Percentiles rank a stretch among this genome's conserved stretches.
These are phyloP conservation scores for Anthracocystis setariae DNA, from an alignment of 1,284 basidiomycete genomes.

Conservation along the genomic window DNA sequence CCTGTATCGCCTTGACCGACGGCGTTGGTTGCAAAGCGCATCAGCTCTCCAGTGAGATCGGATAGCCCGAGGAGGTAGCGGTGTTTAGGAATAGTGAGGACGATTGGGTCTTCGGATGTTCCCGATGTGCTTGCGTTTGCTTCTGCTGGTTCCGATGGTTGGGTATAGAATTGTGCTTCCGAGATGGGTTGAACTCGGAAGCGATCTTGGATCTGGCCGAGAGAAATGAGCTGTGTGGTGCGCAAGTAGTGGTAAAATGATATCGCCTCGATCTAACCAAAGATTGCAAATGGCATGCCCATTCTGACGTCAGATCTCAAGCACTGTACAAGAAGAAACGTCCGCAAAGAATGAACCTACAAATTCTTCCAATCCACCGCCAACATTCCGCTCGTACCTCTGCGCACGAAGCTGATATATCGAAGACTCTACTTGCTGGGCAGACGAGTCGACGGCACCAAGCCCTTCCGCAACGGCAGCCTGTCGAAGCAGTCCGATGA, in stretches of 20 bases:
- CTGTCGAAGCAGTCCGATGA: conserved; percentile 75
- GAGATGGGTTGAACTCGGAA: conserved; percentile 24
- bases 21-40: conserved; percentile 81
- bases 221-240: conserved; percentile 77
- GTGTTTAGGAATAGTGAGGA: conserved; percentile 71
- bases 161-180: conserved; percentile 25
- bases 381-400: conserved; percentile 58
- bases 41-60: conserved; percentile 95
- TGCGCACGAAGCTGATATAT: conserved; percentile 17
- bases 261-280: conserved; percentile 78
- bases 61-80: conserved; percentile 93
- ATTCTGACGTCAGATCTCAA: conserved; percentile 8
- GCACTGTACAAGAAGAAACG: no score
- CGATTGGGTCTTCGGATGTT: not conserved
- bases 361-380: conserved; percentile 68
- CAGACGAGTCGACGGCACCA: not conserved
- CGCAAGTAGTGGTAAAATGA: conserved; percentile 89
- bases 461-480: conserved; percentile 70
- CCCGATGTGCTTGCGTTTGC: not conserved
- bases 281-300: no score
- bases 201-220: conserved; percentile 74
- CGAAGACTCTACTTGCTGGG: not conserved
- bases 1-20: conserved; percentile 46
- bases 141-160: not conserved
- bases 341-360: conserved; percentile 3